Conservation (phyloP, 306 rosid species). For the Sechiopsis laciniata region DNA sequence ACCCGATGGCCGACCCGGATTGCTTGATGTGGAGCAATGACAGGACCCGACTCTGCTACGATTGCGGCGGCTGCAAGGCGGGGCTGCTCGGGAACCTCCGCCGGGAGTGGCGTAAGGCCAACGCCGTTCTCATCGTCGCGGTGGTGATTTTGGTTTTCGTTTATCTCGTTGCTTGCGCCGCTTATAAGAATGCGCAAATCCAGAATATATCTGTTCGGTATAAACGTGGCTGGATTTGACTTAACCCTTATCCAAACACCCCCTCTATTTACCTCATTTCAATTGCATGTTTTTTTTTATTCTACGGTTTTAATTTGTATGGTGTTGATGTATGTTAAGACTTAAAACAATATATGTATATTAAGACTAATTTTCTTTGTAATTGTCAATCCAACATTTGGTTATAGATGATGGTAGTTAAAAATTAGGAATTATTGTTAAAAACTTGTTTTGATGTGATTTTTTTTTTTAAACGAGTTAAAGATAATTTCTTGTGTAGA, state of each 20-base stretch:
- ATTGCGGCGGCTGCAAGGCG: constrained; percentile 76
- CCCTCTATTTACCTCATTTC: background rate
- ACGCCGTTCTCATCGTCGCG: constrained; percentile 60
- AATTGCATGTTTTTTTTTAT: background rate
- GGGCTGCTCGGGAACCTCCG: constrained; percentile 72
- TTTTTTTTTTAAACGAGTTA: too few species aligned
- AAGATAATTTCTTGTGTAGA: too few species aligned
- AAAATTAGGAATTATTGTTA: too few species aligned
- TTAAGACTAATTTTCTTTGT: too few species aligned
- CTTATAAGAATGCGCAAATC: constrained; percentile 82
- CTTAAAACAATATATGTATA: too few species aligned
- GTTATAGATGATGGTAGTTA: too few species aligned
- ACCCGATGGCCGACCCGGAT: constrained; percentile 51
- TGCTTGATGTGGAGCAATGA: constrained; percentile 82
- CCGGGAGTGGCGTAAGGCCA: constrained; percentile 79
- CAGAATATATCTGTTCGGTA: constrained; percentile 63
- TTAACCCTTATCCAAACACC: constrained; percentile 21
- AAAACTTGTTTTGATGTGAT: too few species aligned
- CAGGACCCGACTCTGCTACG: constrained; percentile 61
- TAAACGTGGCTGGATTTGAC: constrained; percentile 68
- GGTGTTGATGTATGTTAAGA: too few species aligned
- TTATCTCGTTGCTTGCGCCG: constrained; percentile 76
- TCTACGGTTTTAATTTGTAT: background rate
- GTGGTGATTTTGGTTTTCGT: constrained; percentile 63
- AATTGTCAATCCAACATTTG: too few species aligned